phyloP scores from a whole-genome alignment of 768 basidiomycete species.

The Suillus occidentalis region DNA sequence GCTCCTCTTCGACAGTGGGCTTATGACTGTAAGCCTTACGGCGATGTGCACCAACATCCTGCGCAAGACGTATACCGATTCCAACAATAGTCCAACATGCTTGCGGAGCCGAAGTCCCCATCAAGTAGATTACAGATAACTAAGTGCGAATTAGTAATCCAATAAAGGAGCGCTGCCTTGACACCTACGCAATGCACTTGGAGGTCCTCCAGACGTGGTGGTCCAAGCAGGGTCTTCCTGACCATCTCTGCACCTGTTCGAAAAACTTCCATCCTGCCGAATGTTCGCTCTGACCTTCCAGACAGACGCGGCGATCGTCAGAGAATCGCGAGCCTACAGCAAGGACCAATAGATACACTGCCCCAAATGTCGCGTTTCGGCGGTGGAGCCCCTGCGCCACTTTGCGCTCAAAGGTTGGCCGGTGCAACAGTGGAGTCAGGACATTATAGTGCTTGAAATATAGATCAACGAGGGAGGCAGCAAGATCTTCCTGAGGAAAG shows the following conservation, averaged over 20 bases:
- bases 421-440: slow-evolving; percentile 70
- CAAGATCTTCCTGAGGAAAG: slow-evolving; percentile 55
- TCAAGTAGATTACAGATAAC: slow-evolving; percentile 55
- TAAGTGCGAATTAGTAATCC: slow-evolving; percentile 20
- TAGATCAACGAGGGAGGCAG: slow-evolving; percentile 50
- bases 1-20: slow-evolving; percentile 51
- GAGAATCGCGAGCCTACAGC: slow-evolving; percentile 60
- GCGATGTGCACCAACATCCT: slow-evolving; percentile 60
- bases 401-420: slow-evolving; percentile 60
- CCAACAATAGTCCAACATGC: slow-evolving; percentile 70
- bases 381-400: slow-evolving; percentile 50
- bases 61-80: slow-evolving; percentile 54
- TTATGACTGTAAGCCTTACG: slow-evolving; percentile 31
- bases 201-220: slow-evolving; percentile 65
- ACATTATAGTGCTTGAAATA: slow-evolving; percentile 64
- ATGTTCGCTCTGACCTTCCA: slow-evolving; percentile 40
- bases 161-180: slow-evolving; percentile 9
- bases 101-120: slow-evolving; percentile 60
- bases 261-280: slow-evolving; percentile 55
- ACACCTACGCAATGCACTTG: slow-evolving; percentile 61
- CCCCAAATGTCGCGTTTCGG: slow-evolving; percentile 51
- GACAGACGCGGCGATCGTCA: slow-evolving; percentile 55
- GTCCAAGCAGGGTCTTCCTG: slow-evolving; percentile 54
- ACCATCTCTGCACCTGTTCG: slow-evolving; percentile 56
- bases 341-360: slow-evolving; percentile 67